Evolutionary conservation across 73 alveolate species (phyloP), one percentile per base, ranked within the genome.

Genomic region (Paraurostyla sp.): DNA sequence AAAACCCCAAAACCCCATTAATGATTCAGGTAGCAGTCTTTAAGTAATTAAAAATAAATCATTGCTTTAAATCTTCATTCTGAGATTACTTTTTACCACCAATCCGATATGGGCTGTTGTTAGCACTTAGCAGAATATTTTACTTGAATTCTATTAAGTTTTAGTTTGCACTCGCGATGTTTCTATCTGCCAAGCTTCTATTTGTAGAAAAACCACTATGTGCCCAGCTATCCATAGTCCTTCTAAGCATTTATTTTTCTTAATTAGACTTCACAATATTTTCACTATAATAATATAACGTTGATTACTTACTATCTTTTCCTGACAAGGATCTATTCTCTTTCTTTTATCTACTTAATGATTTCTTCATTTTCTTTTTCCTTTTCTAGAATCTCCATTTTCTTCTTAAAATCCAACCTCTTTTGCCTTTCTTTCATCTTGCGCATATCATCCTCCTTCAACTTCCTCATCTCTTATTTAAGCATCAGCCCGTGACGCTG

Each of bases 391-490:
- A 71, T 71, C 63, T 71, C 40, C 43, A 71, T 38, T 71, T 71
- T 71, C 58, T 49, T 29, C 18, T 71, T 78, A 40, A 78, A n/a
- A 27, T 78, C 78, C 33, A 78, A 7, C 40, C 80, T 49, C 73
- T 54, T 78, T 51, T n/a, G 27, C 25, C 89, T 20, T 27, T 42
- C 62, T 25, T 29, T 25, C 22, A 52, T 32, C 59, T 78, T 78
- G 22, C 33, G 4, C 89, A 78, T 78, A 33, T 78, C 89, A 18
- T 54, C 80, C 23, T 78, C 89, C 22, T 46, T 50, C 9, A 78
- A 80, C 52, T 56, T 58, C 25, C 68, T 56, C 36, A 13, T 30
- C 41, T 81, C 91, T 32, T 81, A 22, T 52, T 81, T 56, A 1
- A 81, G 52, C 71, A 49, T 58, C 27, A 58, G 49, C 54, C 58